Evolutionary conservation across 1,284 basidiomycete genomes (phyloP), one percentile per base, ranked within the genome.

Genomic region (Ganoderma boninense): DNA sequence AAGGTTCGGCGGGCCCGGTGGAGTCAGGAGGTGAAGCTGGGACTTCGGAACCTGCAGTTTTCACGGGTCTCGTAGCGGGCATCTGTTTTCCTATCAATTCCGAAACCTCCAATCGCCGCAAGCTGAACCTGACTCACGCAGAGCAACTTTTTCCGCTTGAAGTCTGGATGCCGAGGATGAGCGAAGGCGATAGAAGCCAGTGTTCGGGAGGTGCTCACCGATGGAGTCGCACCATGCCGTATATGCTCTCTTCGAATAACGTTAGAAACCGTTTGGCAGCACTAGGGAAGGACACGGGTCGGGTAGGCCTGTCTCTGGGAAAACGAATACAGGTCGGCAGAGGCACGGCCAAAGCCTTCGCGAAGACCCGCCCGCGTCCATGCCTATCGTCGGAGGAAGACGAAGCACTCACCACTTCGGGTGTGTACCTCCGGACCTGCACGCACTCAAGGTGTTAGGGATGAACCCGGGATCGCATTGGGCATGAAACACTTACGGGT

Each of bases 201-300:
- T 20, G 38, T 4, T 2, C 54, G 13, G 16, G 54, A 57, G 6
- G 54, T 5, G 20, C 75, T 38, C 26, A 77, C 77, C 77, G 35
- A 92, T 92, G 62, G 82, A 80, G 80, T 93, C 92, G 72, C 90
- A 92, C 91, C 92, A 92, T 14, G 91, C 91, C 75, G 91, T 90
- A 78, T 91, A 91, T 46, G 87, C 84, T 35, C 82, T 84, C 91
- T 92, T 71, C 3, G 61, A n/a, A 32, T 16, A 54, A 14, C 20
- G 2, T 23, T 8, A 32, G 52, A 13, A 63, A 26, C 23, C 10
- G 46, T 5, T 23, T 18, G n/a, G 43, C 2, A 18, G 40, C 10
- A 56, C 43, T 10, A 26, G 6, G 38, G 3, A 38, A 38, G 38
- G 38, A 7, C 38, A 38, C 38, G 38, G 38, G 38, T 38, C 6